Conservation (phyloP, 257 asterid species). For the Solanum lycopersicoides region DNA sequence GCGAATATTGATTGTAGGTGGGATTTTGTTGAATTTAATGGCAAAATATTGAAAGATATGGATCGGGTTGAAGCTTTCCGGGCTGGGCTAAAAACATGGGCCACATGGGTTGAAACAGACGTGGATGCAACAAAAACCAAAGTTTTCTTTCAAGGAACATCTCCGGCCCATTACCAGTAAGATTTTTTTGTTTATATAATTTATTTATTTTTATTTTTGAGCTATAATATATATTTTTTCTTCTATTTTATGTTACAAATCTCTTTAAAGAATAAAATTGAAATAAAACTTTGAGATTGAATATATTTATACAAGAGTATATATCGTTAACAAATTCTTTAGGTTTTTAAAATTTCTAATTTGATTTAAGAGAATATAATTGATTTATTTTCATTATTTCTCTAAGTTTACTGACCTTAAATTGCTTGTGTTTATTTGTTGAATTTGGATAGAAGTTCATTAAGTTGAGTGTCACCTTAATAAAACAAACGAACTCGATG, state of each 20-base stretch:
- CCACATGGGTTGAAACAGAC: conserved; percentile 37
- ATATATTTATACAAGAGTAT: no score
- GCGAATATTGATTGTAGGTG: conserved; percentile 23
- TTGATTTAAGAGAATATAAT: no score
- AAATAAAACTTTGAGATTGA: background rate
- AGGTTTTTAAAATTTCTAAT: no score
- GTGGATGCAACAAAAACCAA: conserved; percentile 32
- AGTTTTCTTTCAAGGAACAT: conserved; percentile 58
- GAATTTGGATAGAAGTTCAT: no score
- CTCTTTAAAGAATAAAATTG: background rate
- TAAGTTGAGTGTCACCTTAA: background rate
- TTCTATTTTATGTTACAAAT: background rate
- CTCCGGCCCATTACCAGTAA: conserved; percentile 60
- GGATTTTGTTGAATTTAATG: conserved; percentile 35
- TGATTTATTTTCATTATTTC: no score
- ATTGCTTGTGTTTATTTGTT: background rate
- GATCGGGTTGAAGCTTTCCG: conserved; percentile 52
- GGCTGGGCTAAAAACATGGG: conserved; percentile 42
- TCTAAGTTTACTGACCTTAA: no score
- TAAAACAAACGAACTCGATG: no score
- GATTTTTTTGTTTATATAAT: background rate
- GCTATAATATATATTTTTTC: background rate
- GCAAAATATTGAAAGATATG: conserved; percentile 46
- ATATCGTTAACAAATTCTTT: no score
- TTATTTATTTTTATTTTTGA: background rate